Conservation (phyloP, 164 flowering plant genomes). For the Cinnamomum chago region DNA sequence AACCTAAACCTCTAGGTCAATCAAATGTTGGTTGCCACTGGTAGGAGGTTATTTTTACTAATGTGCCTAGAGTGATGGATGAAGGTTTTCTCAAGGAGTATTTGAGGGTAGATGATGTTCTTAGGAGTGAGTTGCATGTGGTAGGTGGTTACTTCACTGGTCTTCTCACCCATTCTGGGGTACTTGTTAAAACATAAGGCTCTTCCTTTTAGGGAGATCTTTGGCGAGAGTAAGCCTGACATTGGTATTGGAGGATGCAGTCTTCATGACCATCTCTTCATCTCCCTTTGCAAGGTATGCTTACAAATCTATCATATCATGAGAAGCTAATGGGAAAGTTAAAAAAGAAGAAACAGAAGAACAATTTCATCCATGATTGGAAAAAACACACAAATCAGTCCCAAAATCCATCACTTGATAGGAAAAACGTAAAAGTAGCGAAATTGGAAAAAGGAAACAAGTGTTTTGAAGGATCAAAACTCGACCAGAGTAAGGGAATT, state of each 20-base stretch:
- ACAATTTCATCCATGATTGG: neutral
- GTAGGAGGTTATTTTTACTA: slow-evolving; percentile 46
- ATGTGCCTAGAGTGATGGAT: slow-evolving; percentile 72
- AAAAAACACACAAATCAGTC: too few relatives aligned
- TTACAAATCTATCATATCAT: neutral
- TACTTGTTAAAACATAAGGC: slow-evolving; percentile 61
- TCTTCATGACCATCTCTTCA: slow-evolving; percentile 46
- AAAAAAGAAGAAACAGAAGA: neutral
- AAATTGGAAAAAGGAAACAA: too few relatives aligned
- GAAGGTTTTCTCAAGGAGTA: slow-evolving; percentile 70
- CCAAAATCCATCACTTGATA: too few relatives aligned
- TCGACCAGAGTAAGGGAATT: too few relatives aligned
- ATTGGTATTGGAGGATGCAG: slow-evolving; percentile 53
- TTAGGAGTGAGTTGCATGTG: slow-evolving; percentile 62
- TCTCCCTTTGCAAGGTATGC: slow-evolving; percentile 77
- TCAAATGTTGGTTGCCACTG: slow-evolving; percentile 38
- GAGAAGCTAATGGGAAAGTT: neutral
- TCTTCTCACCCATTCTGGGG: slow-evolving; percentile 35
- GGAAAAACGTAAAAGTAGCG: too few relatives aligned
- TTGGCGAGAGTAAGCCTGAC: slow-evolving; percentile 59
- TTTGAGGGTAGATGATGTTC: slow-evolving; percentile 47
- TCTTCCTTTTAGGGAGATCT: slow-evolving; percentile 43
- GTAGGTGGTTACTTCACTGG: slow-evolving; percentile 52
- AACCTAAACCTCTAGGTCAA: slow-evolving; percentile 46
- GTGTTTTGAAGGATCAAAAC: too few relatives aligned